A percentile compares a stretch with the other conserved stretches of the same genome.
These are phyloP conservation scores for Lachnellula arida DNA, from an alignment of 2,329 filamentous ascomycete genomes.

Conservation along the genomic window DNA sequence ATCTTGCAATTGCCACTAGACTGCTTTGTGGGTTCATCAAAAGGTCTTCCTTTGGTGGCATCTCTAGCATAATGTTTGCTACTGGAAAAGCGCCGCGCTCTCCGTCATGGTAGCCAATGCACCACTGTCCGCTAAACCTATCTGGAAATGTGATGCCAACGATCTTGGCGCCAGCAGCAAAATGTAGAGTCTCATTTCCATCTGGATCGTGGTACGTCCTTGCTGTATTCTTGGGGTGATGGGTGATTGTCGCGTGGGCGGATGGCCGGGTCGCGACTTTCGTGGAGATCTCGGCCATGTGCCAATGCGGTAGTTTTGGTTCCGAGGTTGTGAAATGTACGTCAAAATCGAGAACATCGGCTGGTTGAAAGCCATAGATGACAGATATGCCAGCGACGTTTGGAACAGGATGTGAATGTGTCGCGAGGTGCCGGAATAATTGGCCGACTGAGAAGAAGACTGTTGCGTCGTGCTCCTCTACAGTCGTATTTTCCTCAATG, in stretches of 20 bases:
- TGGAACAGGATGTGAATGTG: slow-evolving; percentile 28
- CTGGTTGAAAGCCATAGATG: slow-evolving; percentile 24
- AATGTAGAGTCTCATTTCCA: slow-evolving; percentile 24
- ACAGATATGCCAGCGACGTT: slow-evolving; percentile 23
- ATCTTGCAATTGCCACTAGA: slow-evolving; percentile 24
- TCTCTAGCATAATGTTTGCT: slow-evolving; percentile 19
- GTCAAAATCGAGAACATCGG: slow-evolving; percentile 28
- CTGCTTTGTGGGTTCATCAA: slow-evolving; percentile 25
- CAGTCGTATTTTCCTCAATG: slow-evolving; percentile 27
- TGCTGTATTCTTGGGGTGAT: slow-evolving; percentile 23
- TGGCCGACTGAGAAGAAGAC: slow-evolving; percentile 29
- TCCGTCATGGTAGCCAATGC: slow-evolving; percentile 31
- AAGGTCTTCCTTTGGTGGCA: slow-evolving; percentile 23
- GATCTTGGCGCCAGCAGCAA: slow-evolving; percentile 28
- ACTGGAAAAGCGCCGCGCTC: slow-evolving; percentile 27
- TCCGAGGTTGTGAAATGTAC: slow-evolving; percentile 25
- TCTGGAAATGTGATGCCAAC: slow-evolving; percentile 30
- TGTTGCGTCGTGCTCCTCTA: slow-evolving; percentile 32
- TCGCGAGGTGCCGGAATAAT: slow-evolving; percentile 29
- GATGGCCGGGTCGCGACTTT: slow-evolving; percentile 24
- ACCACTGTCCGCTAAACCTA: slow-evolving; percentile 27
- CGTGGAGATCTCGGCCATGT: slow-evolving; percentile 21
- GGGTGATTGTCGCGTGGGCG: slow-evolving; percentile 20
- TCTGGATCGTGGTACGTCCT: slow-evolving; percentile 24
- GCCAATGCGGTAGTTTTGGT: slow-evolving; percentile 15